Percentiles rank a stretch among this genome's conserved stretches.
Evolutionary conservation across 768 basidiomycete genomes (phyloP).

Genomic region (Hericium coralloides): DNA sequence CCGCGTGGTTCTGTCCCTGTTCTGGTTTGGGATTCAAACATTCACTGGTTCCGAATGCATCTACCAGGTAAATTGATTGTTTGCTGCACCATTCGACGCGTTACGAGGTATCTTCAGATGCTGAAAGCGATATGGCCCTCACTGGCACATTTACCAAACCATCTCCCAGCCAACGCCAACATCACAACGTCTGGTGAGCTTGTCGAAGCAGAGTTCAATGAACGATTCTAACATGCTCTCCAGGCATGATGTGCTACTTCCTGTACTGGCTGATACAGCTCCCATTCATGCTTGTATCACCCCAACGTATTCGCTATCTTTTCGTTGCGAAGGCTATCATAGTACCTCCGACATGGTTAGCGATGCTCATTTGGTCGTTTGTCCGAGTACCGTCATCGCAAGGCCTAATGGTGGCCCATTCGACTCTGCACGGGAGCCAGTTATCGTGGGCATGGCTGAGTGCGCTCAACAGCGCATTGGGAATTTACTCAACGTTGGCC

Average conservation of each 20-base stretch:
- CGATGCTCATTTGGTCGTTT: constrained; percentile 76
- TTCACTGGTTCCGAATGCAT: constrained; percentile 56
- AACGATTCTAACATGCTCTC: neutral
- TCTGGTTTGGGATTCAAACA: constrained; percentile 76
- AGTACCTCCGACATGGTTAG: constrained; percentile 56
- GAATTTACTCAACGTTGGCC: constrained; percentile 61
- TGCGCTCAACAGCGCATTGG: constrained; percentile 68
- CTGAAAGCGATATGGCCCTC: constrained; percentile 81
- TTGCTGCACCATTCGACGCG: neutral
- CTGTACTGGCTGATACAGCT: constrained; percentile 74
- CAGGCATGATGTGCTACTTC: constrained; percentile 69
- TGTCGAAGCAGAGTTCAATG: neutral
- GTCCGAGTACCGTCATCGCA: constrained; percentile 45
- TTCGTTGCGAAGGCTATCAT: constrained; percentile 50
- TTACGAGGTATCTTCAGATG: constrained; percentile 31
- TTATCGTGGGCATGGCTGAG: constrained; percentile 75
- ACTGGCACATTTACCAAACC: constrained; percentile 53
- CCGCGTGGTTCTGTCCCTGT: constrained; percentile 65
- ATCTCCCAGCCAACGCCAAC: constrained; percentile 42
- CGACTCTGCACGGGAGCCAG: constrained; percentile 41
- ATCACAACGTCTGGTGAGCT: constrained; percentile 54
- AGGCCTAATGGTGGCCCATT: constrained; percentile 47
- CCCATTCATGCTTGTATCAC: constrained; percentile 67
- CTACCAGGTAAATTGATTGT: constrained; percentile 39
- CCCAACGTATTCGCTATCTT: constrained; percentile 67